Conservation (phyloP, 257 asterid species). For the Capsicum pubescens region DNA sequence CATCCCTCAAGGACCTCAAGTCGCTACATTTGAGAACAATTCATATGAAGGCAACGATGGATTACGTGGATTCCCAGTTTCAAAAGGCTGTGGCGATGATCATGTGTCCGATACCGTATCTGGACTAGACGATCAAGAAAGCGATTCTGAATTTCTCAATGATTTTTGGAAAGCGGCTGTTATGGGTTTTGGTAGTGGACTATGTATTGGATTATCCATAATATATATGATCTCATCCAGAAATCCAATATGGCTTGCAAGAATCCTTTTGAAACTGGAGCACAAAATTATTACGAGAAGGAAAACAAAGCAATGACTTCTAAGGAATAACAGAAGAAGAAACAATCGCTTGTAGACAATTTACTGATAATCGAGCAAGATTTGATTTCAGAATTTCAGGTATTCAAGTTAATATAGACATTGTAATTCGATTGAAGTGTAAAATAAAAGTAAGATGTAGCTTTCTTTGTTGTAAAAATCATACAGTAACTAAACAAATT, state of each 20-base stretch:
- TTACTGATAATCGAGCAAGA: too few species aligned
- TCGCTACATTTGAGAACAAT: neutral
- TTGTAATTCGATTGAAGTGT: too few species aligned
- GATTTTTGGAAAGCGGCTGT: constrained; percentile 27
- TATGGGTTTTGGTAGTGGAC: constrained; percentile 38
- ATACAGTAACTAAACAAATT: too few species aligned
- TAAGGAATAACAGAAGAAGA: neutral
- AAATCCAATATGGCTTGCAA: neutral
- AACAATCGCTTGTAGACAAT: neutral
- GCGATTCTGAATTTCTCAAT: neutral
- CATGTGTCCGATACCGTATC: too few species aligned
- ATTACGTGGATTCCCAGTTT: neutral
- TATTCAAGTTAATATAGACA: too few species aligned
- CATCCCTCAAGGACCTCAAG: neutral
- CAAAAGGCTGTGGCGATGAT: neutral
- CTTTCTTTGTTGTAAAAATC: too few species aligned
- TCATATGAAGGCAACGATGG: neutral
- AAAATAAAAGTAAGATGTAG: too few species aligned
- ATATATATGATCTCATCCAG: constrained; percentile 17
- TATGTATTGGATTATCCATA: constrained; percentile 23
- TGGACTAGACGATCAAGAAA: neutral
- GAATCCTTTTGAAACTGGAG: neutral
- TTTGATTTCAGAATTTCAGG: too few species aligned
- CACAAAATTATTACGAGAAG: neutral
- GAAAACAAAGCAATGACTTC: neutral